Base-by-base conservation (phyloP, 257 asterid species). In the Rubia yunnanensis region DNA sequence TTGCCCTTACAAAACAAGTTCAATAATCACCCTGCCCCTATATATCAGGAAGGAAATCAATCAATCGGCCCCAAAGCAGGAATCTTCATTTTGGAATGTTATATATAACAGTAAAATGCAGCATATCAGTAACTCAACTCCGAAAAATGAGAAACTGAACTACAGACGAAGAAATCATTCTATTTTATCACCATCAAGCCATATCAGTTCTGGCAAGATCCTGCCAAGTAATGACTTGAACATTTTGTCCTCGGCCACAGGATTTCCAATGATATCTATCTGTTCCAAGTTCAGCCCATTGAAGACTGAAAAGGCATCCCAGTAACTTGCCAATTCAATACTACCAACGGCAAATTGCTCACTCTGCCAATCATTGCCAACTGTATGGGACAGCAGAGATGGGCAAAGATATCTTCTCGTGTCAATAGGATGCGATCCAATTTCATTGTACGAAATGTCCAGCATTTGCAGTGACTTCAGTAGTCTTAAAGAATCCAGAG, bases 391-490 rank as follows among this genome's bases (percentile, higher is more conserved):
- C 60, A 89, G 74, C 10, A 94, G 96, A 31, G 99, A 89, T n/a
- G 95, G 66, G 74, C 88, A 87, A 69, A 92, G 65, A 70, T 85
- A 86, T 59, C 97, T 82, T 72, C 86, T 82, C 0, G 97, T 87
- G 83, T 92, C 91, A n/a, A 89, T 66, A 2, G 94, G 32, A 65
- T 89, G 99, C 10, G 78, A 81, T 11, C 99, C 99, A 28, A 92
- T 89, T 81, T 89, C 94, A 20, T 89, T 92, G 76, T 76, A 58
- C 10, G 97, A 92, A 66, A 92, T 63, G 68, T 89, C 83, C 64
- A 92, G 61, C 32, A 81, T 94, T 76, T 80, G 67, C 64, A 92
- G 63, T 30, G 86, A 78, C 76, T 83, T 81, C 44, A 89, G 76
- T 74, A 66, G 44, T 75, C 82, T 82, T 69, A 92, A 62, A 50